Evolutionary conservation across 2,329 filamentous ascomycete species (phyloP), one percentile per base, ranked within the genome.

Genomic region (Colletotrichum sp.): DNA sequence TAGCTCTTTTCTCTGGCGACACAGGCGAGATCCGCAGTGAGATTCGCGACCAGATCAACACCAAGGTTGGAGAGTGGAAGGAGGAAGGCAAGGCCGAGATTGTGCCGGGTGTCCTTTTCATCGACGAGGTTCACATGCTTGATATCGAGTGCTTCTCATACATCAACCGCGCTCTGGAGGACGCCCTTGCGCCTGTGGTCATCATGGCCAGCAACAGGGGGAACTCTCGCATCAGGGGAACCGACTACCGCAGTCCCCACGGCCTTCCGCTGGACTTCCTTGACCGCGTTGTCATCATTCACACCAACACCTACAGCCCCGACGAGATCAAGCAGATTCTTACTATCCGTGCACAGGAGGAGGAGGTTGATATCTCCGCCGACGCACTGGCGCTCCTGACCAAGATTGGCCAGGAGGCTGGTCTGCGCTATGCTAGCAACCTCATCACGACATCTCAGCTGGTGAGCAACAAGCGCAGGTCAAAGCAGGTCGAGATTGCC

Each of bases 141-240:
- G 97, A 99, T 84, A 98, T 98, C 78, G 97, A 99, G 86, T 98
- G 96, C 88, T 99, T 98, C 89, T 98, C 96, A 60, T 99, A 98
- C 88, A 94, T 99, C 89, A 99, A 99, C 88, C 94, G 97, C 68
- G 97, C 97, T 1, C 90, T 99, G 60, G 97, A 99, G 86, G 95
- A 96, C 76, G 96, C 98, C 81, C 91, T 99, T 36, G 96, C 97
- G 2, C 97, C 97, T 52, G 96, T 99, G 78, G 96, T 99, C 84
- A 99, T 99, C 86, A 99, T 99, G 97, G 97, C 97, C 71, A 98
- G 95, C 90, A 99, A 99, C 88, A 91, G 97, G 76, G 97, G 97
- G 78, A 92, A 96, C 84, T 95, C 97, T 48, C 93, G 94, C 79
- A 98, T 99, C 82, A 93, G 97, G 36, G 97, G 97, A 74, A 99